These are phyloP conservation scores for Vitis hybrid DNA, from an alignment of 177 flowering plant species.

Conservation along the genomic window DNA sequence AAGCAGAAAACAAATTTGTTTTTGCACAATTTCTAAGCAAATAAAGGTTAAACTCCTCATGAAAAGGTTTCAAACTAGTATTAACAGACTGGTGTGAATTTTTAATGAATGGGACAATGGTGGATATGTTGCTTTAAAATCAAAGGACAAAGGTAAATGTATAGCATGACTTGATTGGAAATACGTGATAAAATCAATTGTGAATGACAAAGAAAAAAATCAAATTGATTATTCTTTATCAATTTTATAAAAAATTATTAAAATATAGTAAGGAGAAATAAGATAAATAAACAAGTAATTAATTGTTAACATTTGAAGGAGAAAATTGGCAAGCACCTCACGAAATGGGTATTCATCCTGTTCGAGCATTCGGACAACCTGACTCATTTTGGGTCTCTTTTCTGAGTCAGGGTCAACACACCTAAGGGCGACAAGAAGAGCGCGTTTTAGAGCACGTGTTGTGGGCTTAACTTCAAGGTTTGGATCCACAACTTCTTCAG, in stretches of 20 bases:
- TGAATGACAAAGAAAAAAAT: neutral
- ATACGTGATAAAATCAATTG: neutral
- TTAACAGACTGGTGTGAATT: too few species aligned
- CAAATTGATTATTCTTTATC: too few species aligned
- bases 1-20: too few species aligned
- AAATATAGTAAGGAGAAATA: neutral
- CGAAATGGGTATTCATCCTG: constrained; percentile 66
- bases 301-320: neutral
- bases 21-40: too few species aligned
- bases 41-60: too few species aligned
- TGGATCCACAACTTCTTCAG: constrained; percentile 74
- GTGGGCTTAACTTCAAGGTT: constrained; percentile 57
- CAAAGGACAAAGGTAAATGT: too few species aligned
- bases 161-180: too few species aligned
- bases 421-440: constrained; percentile 63
- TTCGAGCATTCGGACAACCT: constrained; percentile 74
- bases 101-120: too few species aligned
- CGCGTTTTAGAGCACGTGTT: constrained; percentile 61
- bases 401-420: constrained; percentile 78
- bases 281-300: neutral
- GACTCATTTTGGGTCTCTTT: constrained; percentile 77
- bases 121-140: too few species aligned
- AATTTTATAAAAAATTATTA: neutral
- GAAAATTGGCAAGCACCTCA: constrained; percentile 38
- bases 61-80: too few species aligned